A percentile compares a stretch with the other conserved stretches of the same genome.
phyloP scores from a whole-genome alignment of 345 rosid genomes.

The Carallia pectinifolia region DNA sequence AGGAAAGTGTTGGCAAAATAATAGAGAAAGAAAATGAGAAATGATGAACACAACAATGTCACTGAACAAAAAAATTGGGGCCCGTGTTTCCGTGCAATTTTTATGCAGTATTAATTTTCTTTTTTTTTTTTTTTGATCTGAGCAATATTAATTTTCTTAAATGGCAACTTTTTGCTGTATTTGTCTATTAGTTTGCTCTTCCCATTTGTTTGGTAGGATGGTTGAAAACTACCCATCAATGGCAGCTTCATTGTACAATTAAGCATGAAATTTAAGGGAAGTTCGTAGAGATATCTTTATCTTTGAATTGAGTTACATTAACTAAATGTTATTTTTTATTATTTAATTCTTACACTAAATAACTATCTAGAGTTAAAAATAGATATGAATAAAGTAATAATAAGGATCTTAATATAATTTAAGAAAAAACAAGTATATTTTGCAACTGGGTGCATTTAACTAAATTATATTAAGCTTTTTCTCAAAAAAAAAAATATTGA shows the following conservation, averaged over 20 bases:
- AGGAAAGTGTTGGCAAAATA: neutral
- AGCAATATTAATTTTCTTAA: neutral
- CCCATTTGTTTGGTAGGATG: too few species aligned
- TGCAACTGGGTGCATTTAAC: neutral
- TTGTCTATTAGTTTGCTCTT: neutral
- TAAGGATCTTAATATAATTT: too few species aligned
- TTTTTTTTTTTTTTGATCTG: too few species aligned
- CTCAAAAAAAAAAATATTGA: too few species aligned
- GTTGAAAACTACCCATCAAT: neutral
- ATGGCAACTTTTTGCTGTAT: neutral
- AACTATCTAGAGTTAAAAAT: too few species aligned
- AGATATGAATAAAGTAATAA: too few species aligned
- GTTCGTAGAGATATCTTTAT: too few species aligned
- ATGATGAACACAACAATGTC: slow-evolving; percentile 4
- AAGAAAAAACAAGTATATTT: too few species aligned
- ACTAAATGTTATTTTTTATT: too few species aligned
- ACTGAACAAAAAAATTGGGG: too few species aligned
- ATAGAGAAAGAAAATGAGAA: neutral
- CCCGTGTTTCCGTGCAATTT: neutral
- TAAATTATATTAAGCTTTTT: neutral
- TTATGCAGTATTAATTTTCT: neutral
- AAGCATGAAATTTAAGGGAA: neutral
- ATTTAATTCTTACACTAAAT: too few species aligned
- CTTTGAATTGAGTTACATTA: neutral
- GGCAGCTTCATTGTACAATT: neutral